Conservation (phyloP, 83 land plant genomes). For the Picea abies region DNA sequence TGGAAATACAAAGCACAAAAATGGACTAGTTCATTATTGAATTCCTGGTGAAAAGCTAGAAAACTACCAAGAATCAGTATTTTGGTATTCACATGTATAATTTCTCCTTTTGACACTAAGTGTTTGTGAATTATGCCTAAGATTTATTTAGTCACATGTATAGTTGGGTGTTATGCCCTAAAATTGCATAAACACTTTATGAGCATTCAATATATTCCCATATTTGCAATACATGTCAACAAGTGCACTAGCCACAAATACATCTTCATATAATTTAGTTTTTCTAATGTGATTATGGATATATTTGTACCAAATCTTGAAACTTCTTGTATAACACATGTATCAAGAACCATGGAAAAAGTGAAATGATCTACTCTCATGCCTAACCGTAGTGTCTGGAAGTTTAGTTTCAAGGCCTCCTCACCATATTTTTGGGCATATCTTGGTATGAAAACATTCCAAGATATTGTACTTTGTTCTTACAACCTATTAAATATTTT, state of each 20-base stretch:
- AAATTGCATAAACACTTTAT: constrained; percentile 15
- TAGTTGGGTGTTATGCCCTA: too few relatives aligned
- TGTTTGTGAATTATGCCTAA: too few relatives aligned
- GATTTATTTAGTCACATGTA: too few relatives aligned
- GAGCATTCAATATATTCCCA: constrained; percentile 51
- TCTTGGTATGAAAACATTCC: constrained; percentile 48
- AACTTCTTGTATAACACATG: constrained; percentile 59
- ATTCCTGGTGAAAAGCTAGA: not conserved
- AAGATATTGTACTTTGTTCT: constrained; percentile 42
- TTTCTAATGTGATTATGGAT: constrained; percentile 39
- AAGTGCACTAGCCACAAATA: constrained; percentile 51
- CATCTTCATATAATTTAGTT: constrained; percentile 31
- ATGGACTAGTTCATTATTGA: not conserved
- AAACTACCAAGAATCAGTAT: not conserved
- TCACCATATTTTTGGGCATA: constrained; percentile 50
- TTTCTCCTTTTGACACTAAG: not conserved
- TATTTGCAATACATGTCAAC: constrained; percentile 76
- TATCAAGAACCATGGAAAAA: constrained; percentile 53
- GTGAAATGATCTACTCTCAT: constrained; percentile 48
- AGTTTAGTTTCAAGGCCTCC: constrained; percentile 47
- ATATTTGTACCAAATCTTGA: constrained; percentile 50
- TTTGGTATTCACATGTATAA: not conserved
- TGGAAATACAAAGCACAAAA: too few relatives aligned
- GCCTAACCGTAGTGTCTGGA: constrained; percentile 35
- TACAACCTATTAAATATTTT: constrained; percentile 47